Evolutionary conservation across 495 filamentous ascomycete species (phyloP).

Genomic region (Penicillium canescens): DNA sequence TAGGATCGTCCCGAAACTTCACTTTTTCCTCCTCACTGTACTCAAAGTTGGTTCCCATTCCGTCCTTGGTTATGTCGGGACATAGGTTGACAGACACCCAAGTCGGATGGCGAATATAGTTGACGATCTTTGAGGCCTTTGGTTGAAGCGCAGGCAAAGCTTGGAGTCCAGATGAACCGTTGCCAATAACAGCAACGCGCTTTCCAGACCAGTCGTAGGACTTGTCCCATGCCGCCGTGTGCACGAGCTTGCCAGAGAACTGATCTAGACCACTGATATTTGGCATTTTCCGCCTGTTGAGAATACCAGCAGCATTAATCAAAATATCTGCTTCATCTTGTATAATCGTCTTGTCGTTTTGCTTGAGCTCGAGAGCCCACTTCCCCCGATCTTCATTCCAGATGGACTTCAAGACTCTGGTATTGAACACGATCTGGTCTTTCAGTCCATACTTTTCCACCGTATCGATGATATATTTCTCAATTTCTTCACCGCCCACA

Average conservation of each 20-base stretch:
- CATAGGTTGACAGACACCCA: slow-evolving; percentile 9
- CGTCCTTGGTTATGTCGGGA: slow-evolving; percentile 14
- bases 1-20: slow-evolving; percentile 8
- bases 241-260: too few species aligned
- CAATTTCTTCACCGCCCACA: slow-evolving; percentile 57
- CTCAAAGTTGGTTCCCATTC: slow-evolving; percentile 30
- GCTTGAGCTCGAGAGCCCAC: slow-evolving; percentile 9
- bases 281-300: too few species aligned
- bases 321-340: too few species aligned
- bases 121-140: slow-evolving; percentile 28
- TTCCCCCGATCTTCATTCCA: slow-evolving; percentile 50
- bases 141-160: slow-evolving; percentile 58
- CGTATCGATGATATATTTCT: slow-evolving; percentile 53
- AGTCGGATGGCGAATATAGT: slow-evolving; percentile 27
- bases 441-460: slow-evolving; percentile 56
- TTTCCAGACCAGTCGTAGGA: slow-evolving; percentile 28
- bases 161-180: slow-evolving; percentile 48
- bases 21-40: slow-evolving; percentile 38
- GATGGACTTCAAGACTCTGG: slow-evolving; percentile 40
- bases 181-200: slow-evolving; percentile 49
- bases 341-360: too few species aligned
- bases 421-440: slow-evolving; percentile 42
- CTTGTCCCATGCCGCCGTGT: too few species aligned
- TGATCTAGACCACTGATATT: too few species aligned
- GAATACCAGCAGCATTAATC: too few species aligned